Base-by-base conservation (phyloP, 2,329 filamentous ascomycete species). In the Colletotrichum tanaceti region DNA sequence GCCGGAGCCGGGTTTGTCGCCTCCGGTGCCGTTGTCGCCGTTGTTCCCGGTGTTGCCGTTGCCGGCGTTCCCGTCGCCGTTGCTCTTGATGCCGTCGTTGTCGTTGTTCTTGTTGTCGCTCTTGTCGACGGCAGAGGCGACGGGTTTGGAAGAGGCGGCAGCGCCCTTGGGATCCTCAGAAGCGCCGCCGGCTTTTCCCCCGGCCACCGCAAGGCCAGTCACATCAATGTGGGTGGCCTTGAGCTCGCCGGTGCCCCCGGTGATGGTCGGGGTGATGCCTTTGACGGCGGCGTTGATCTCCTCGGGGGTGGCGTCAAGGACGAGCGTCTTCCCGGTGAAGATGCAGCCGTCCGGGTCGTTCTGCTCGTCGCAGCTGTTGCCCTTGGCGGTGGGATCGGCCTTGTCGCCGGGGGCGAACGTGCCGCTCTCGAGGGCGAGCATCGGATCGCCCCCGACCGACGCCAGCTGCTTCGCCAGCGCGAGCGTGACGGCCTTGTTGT, bases 321-420 rank as follows among this genome's bases (percentile, higher is more conserved):
- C 85, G 44, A 88, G 80, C 28, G 88, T 82, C 69, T 84, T 83
- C 74, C 83, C 77, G 28, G 82, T 82, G 76, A 87, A 84, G 74
- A 89, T 89, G 77, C 87, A 89, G 50, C 87, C 87, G 1, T 75
- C 76, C 2, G 81, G 72, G 71, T 89, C 86, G 53, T 81, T 73
- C 3, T 72, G 76, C 22, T 80, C 81, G 72, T 89, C 79, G 73
- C 87, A 89, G 49, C 85, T 85, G 76, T 88, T 87, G 22, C 87
- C 87, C 2, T 74, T 75, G 32, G 73, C 79, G 22, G 81, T 84
- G 5, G 73, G 63, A 72, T 84, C 82, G 61, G 71, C 72, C 52
- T 72, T 72, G 65, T 81, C 63, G 20, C 82, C 82, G 5, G 82
- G 80, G 7, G 76, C 77, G 70, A 84, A 84, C 5, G 82, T 83